phyloP scores from a whole-genome alignment of 192 early-diverging fungal species.

The Podila epigama region DNA sequence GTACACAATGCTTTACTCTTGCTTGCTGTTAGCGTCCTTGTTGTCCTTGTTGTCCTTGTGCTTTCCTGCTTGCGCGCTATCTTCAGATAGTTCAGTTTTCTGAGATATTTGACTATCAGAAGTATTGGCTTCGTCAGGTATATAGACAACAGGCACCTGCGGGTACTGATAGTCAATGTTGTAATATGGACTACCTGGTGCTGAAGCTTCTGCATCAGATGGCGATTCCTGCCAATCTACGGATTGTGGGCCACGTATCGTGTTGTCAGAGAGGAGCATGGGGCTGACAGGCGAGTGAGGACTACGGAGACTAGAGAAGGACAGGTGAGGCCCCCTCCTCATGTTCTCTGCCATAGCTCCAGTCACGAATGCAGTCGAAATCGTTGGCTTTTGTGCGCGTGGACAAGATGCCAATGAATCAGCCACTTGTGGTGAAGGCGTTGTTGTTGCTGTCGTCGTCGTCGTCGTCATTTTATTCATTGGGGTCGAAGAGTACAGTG shows the following conservation, averaged over 20 bases:
- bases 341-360: not conserved
- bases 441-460: not conserved
- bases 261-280: not conserved
- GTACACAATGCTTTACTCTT: too few relatives aligned
- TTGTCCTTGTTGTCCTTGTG: too few relatives aligned
- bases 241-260: not conserved
- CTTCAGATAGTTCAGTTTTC: too few relatives aligned
- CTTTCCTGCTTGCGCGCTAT: too few relatives aligned
- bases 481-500: not conserved
- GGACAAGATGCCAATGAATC: too few relatives aligned
- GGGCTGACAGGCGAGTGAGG: not conserved
- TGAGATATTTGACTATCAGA: too few relatives aligned
- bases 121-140: too few relatives aligned
- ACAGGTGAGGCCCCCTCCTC: not conserved
- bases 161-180: not conserved
- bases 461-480: not conserved
- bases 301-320: not conserved
- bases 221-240: not conserved
- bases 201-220: not conserved
- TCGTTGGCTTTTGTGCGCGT: too few relatives aligned
- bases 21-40: too few relatives aligned
- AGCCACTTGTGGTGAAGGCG: too few relatives aligned
- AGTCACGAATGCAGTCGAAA: not conserved
- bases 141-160: too few relatives aligned
- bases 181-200: not conserved